These are phyloP conservation scores for Amborella trichopoda DNA, from an alignment of 164 flowering plant genomes.

Conservation along the genomic window DNA sequence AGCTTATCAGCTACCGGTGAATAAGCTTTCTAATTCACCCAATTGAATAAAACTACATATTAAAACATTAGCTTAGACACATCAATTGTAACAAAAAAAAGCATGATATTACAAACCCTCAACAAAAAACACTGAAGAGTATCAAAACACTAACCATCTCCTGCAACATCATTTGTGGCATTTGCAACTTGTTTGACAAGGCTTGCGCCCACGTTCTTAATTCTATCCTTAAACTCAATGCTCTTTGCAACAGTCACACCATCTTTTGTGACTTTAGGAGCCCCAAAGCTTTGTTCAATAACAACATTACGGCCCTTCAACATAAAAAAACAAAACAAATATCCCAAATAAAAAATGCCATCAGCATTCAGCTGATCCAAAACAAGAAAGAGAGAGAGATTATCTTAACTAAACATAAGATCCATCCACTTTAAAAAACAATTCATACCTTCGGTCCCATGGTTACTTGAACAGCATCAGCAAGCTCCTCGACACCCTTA, in stretches of 20 bases:
- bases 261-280: constrained; percentile 4
- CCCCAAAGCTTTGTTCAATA: constrained; percentile 3
- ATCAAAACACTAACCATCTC: constrained; percentile 4
- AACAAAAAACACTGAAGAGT: no score
- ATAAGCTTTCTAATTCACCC: no score
- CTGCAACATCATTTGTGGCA: constrained; percentile 5
- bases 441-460: constrained; percentile 86
- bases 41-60: no score
- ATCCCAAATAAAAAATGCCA: neutral
- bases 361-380: no score
- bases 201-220: constrained; percentile 34
- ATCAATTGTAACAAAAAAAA: no score
- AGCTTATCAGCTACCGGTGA: no score
- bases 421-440: neutral
- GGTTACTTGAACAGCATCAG: constrained; percentile 85
- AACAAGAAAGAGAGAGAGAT: no score
- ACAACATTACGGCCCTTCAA: constrained; percentile 2
- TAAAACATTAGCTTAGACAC: no score
- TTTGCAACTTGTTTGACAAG: constrained; percentile 92
- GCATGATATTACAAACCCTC: no score
- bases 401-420: no score
- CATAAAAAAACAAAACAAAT: neutral
- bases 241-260: constrained; percentile 2
- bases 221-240: constrained; percentile 3
- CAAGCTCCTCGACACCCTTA: constrained; percentile 81